Conservation (phyloP, 116 monocot genomes). For the Dioscorea cayenensis region DNA sequence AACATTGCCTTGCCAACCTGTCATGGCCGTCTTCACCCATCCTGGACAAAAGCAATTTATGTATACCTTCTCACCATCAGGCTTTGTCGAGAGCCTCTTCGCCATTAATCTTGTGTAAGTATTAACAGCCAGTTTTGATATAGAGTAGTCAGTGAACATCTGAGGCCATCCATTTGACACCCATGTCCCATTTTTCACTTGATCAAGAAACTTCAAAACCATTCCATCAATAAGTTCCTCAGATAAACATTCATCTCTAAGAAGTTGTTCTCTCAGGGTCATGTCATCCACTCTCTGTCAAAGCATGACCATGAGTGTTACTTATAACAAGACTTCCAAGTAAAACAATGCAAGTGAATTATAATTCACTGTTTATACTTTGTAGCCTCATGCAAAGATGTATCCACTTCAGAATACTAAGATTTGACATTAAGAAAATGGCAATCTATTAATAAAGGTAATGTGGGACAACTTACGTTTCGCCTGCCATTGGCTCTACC, state of each 20-base stretch:
- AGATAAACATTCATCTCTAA: slow-evolving; percentile 46
- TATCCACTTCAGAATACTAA: not conserved
- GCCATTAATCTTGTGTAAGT: slow-evolving; percentile 66
- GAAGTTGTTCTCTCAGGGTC: slow-evolving; percentile 54
- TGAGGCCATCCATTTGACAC: slow-evolving; percentile 61
- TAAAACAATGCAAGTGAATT: not conserved
- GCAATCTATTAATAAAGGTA: not conserved
- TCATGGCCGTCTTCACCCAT: slow-evolving; percentile 95
- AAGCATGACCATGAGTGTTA: not conserved
- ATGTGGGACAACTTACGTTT: slow-evolving; percentile 45
- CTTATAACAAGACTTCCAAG: not conserved
- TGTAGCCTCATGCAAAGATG: no score
- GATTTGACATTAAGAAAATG: no score
- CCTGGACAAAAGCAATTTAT: slow-evolving; percentile 91
- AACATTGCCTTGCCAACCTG: slow-evolving; percentile 71
- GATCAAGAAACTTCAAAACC: slow-evolving; percentile 58
- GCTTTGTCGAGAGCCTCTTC: slow-evolving; percentile 27
- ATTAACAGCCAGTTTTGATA: slow-evolving; percentile 83
- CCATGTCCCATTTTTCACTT: slow-evolving; percentile 61
- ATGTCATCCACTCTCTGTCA: slow-evolving; percentile 62
- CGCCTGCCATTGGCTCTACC: slow-evolving; percentile 75
- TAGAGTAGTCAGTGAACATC: slow-evolving; percentile 81
- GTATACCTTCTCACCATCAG: slow-evolving; percentile 49
- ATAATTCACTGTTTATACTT: no score
- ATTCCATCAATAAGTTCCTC: slow-evolving; percentile 66